These are phyloP conservation scores for Protomyces gravidus DNA, from an alignment of 1,139 yeast species.

Conservation along the genomic window DNA sequence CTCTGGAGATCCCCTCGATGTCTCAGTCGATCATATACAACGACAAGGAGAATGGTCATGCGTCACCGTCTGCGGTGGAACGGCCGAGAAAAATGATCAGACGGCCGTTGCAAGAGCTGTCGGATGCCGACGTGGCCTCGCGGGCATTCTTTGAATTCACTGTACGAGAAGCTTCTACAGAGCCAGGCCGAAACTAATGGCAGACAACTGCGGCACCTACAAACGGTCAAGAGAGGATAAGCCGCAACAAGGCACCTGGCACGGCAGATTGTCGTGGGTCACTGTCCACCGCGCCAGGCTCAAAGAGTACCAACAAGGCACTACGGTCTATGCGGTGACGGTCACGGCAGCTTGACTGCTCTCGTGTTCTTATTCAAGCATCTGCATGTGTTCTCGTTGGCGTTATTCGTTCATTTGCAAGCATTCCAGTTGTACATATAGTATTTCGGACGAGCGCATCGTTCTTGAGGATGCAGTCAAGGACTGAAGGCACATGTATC, in stretches of 20 bases:
- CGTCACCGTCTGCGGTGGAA: neutral
- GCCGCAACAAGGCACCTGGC: neutral
- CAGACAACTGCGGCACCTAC: neutral
- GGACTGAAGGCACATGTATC: no score
- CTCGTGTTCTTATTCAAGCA: no score
- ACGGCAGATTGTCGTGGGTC: neutral
- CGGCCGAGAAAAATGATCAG: conserved; percentile 1
- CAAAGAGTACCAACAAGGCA: conserved; percentile 1
- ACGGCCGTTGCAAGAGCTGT: conserved; percentile 17
- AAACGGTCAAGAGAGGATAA: no score
- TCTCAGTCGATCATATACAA: conserved; percentile 9
- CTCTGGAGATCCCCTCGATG: no score
- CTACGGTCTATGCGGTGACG: conserved; percentile 25
- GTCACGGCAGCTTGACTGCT: no score
- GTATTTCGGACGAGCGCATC: no score
- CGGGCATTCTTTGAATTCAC: conserved; percentile 17
- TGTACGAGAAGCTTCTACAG: neutral
- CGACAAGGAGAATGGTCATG: conserved; percentile 20
- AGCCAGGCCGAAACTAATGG: neutral
- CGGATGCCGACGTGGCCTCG: conserved; percentile 2
- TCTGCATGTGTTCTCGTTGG: no score
- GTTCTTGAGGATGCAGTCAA: no score
- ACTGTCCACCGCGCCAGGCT: no score
- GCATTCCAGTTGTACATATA: no score
- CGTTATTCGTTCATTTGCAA: no score